These are phyloP conservation scores for Scytalidium sp. DNA, from an alignment of 2,329 filamentous ascomycete genomes.

Conservation along the genomic window DNA sequence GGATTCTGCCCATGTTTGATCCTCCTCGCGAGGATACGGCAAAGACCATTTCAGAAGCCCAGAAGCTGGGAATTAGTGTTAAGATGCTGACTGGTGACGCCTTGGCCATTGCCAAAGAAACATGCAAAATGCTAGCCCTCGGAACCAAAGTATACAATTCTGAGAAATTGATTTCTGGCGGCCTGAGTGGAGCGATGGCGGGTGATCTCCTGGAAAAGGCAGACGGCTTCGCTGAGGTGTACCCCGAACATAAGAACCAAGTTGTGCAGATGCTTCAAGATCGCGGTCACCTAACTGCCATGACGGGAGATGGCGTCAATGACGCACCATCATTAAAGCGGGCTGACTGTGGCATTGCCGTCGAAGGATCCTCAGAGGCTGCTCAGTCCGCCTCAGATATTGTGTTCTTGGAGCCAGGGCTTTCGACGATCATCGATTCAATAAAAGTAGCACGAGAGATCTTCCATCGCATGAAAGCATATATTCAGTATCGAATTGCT, in stretches of 20 bases:
- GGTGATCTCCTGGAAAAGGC: slow-evolving; percentile 81
- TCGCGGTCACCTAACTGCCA: slow-evolving; percentile 90
- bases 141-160: slow-evolving; percentile 82
- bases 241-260: slow-evolving; percentile 94
- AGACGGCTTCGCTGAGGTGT: slow-evolving; percentile 92
- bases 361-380: slow-evolving; percentile 88
- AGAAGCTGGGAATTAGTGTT: slow-evolving; percentile 72
- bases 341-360: slow-evolving; percentile 91
- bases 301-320: slow-evolving; percentile 96
- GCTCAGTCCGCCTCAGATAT: slow-evolving; percentile 90
- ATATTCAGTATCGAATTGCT: slow-evolving; percentile 93
- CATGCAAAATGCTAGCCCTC: slow-evolving; percentile 77
- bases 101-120: slow-evolving; percentile 77
- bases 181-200: slow-evolving; percentile 69
- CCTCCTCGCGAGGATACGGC: slow-evolving; percentile 76
- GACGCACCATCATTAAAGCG: slow-evolving; percentile 91
- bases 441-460: slow-evolving; percentile 93
- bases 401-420: slow-evolving; percentile 87
- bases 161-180: slow-evolving; percentile 72
- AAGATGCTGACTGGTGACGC: slow-evolving; percentile 84
- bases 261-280: slow-evolving; percentile 92
- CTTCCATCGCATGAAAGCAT: slow-evolving; percentile 96
- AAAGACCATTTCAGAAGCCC: slow-evolving; percentile 73
- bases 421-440: slow-evolving; percentile 88
- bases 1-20: slow-evolving; percentile 79